Evolutionary conservation across 129 eudicot genomes (phyloP), one percentile per base, ranked within the genome.

Genomic region (Kitagawia praeruptora): DNA sequence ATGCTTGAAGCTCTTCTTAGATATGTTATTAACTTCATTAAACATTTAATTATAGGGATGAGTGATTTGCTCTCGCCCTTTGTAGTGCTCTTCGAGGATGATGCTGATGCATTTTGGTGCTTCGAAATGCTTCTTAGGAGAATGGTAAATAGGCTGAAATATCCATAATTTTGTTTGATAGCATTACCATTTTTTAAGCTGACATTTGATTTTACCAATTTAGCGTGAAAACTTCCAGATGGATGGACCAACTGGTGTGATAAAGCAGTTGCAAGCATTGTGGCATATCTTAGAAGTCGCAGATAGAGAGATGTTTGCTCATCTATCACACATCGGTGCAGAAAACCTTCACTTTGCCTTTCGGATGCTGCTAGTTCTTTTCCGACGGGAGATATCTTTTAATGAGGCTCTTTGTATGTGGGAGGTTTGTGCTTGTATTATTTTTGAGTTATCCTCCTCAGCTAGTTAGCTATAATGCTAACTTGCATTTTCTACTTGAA

Each of bases 31-130:
- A 39, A 56, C 47, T 61, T 49, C 13, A 74, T 31, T 18, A 66
- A n/a, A 70, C 81, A 51, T 58, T 70, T 61, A 76, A 81, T 77
- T 85, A 79, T 81, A 94, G 98, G 98, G 56, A 91, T 94, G 98
- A 94, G 98, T 76, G 98, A 94, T 87, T 82, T 94, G 88, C 84
- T 94, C 66, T 94, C 98, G 69, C 98, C 98, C 78, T 94, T 94
- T 86, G 88, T 94, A 56, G 97, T 94, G 58, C 97, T 94, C 66
- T 94, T 91, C 38, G 98, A 94, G 87, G 96, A 94, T 87, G 83
- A 91, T 85, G 98, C 96, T 46, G 98, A 94, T 86, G 98, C 98
- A 63, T 94, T 94, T 87, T 94, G 98, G 98, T 94, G 98, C 92
- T 94, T 94, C 81, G 98, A 91, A 86, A 94, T 91, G 96, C 97